A percentile compares a stretch with the other conserved stretches of the same genome.
These are phyloP conservation scores for Aspergillus bridgeri DNA, from an alignment of 495 filamentous ascomycete species.

Conservation along the genomic window DNA sequence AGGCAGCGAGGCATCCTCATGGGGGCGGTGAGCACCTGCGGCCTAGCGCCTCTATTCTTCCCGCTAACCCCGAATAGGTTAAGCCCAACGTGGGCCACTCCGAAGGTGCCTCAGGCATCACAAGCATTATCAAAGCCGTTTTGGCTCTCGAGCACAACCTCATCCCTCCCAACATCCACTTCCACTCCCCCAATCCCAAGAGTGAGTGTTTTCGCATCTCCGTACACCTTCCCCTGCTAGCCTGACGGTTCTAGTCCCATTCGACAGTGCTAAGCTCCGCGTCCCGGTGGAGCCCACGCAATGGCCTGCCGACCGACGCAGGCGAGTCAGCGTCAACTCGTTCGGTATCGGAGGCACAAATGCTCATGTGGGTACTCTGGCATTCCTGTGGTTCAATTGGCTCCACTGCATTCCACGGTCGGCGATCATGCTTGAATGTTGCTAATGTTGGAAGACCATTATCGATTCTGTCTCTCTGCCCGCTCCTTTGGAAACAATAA, in stretches of 20 bases:
- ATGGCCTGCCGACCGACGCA: slow-evolving; percentile 26
- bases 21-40: slow-evolving; percentile 19
- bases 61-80: slow-evolving; percentile 15
- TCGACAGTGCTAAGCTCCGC: slow-evolving; percentile 21
- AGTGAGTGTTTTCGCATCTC: slow-evolving; percentile 6
- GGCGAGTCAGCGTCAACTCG: slow-evolving; percentile 29
- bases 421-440: neutral
- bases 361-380: slow-evolving; percentile 16
- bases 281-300: slow-evolving; percentile 20
- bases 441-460: neutral
- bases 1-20: slow-evolving; percentile 20
- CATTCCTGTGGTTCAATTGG: slow-evolving; percentile 3
- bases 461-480: neutral
- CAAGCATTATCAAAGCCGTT: slow-evolving; percentile 52
- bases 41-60: neutral
- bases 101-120: slow-evolving; percentile 51
- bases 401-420: slow-evolving; percentile 1
- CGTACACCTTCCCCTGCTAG: neutral
- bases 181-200: slow-evolving; percentile 11
- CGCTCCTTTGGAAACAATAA: neutral
- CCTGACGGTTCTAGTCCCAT: slow-evolving; percentile 21
- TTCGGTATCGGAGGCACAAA: slow-evolving; percentile 34
- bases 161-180: slow-evolving; percentile 47
- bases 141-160: slow-evolving; percentile 44
- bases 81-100: slow-evolving; percentile 50